Conservation (phyloP, 129 eudicot genomes). For the Ambrosia artemisiifolia region DNA sequence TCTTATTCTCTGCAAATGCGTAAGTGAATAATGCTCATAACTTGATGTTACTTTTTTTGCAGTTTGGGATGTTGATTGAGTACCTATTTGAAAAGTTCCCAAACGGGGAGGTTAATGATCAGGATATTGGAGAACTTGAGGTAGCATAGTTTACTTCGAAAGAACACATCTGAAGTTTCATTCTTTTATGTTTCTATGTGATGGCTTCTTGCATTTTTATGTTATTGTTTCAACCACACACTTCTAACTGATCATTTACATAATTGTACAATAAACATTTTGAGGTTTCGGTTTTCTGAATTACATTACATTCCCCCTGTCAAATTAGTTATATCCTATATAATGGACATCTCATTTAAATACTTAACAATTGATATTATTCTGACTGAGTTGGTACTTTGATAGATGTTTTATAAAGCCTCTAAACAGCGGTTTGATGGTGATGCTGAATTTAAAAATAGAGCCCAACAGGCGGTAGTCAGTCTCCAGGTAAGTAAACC, state of each 20-base stretch:
- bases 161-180: too few species aligned
- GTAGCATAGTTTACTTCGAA: conserved; percentile 30
- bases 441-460: conserved; percentile 82
- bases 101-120: conserved; percentile 62
- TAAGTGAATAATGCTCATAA: conserved; percentile 4
- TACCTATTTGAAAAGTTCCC: conserved; percentile 76
- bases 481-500: conserved; percentile 76
- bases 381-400: conserved; percentile 22
- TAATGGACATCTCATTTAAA: too few species aligned
- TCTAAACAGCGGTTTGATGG: conserved; percentile 84
- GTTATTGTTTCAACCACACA: background rate
- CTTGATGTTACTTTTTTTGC: too few species aligned
- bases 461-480: conserved; percentile 93
- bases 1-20: background rate
- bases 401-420: conserved; percentile 81
- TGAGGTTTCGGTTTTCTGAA: too few species aligned
- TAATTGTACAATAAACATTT: background rate
- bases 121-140: conserved; percentile 85
- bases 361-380: background rate
- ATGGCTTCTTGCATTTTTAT: background rate
- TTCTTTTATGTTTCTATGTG: background rate
- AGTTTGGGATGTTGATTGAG: conserved; percentile 98
- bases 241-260: background rate
- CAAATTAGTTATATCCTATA: too few species aligned
- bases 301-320: too few species aligned